Evolutionary conservation across 768 basidiomycete species (phyloP).

Genomic region (Ramaria sp.): DNA sequence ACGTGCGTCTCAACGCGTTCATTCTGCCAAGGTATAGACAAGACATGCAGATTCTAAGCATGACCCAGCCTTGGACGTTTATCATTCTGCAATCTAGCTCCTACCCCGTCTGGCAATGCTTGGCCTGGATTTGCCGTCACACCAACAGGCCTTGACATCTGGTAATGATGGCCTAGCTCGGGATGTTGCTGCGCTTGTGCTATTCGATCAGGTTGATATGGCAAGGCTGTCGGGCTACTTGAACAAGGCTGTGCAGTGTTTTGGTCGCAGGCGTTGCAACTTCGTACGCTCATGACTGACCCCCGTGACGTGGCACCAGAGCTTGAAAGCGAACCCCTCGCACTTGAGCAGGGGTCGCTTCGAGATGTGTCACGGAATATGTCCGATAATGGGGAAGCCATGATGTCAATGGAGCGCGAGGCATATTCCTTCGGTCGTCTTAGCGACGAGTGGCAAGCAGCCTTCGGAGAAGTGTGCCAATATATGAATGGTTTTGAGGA

Average conservation of each 20-base stretch:
- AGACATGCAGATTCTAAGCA: constrained; percentile 13
- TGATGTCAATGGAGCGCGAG: constrained; percentile 9
- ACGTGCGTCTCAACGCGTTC: not conserved
- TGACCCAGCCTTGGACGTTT: constrained; percentile 20
- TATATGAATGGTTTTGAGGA: constrained; percentile 12
- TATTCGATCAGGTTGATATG: constrained; percentile 14
- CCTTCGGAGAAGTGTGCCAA: constrained; percentile 13
- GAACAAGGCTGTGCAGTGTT: constrained; percentile 24
- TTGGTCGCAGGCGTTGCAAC: constrained; percentile 21
- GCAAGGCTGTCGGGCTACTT: constrained; percentile 21
- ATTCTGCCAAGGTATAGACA: not conserved
- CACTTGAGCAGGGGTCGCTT: no score
- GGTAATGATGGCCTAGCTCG: constrained; percentile 15
- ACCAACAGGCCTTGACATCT: constrained; percentile 15
- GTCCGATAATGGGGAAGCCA: not conserved
- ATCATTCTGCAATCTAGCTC: constrained; percentile 18
- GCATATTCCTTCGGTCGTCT: constrained; percentile 14
- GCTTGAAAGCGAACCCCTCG: constrained; percentile 12
- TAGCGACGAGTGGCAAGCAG: constrained; percentile 17
- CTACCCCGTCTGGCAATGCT: constrained; percentile 12
- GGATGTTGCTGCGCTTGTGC: constrained; percentile 20
- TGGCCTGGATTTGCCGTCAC: constrained; percentile 13
- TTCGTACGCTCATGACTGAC: constrained; percentile 14
- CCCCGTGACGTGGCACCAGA: constrained; percentile 1
- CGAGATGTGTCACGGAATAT: not conserved